Evolutionary conservation across 140 eudicot genomes (phyloP).

Genomic region (Anethum foeniculum): DNA sequence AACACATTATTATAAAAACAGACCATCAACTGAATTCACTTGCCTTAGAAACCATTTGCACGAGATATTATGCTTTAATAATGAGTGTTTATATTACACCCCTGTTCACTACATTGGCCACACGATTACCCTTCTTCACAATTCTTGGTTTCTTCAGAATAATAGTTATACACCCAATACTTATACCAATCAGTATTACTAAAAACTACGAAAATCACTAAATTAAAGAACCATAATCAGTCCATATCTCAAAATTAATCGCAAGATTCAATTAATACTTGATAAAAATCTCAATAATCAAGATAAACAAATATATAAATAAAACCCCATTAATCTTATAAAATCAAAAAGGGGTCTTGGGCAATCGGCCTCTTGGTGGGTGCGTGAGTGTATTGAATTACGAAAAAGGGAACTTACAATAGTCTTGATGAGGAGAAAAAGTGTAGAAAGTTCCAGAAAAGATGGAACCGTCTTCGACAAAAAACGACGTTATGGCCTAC

Average conservation of each 20-base stretch:
- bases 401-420: not conserved
- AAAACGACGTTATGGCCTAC: conserved; percentile 78
- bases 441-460: conserved; percentile 79
- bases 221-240: not conserved
- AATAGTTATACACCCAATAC: conserved; percentile 41
- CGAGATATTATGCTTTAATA: conserved; percentile 66
- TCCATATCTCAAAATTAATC: not conserved
- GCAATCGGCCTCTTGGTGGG: not conserved
- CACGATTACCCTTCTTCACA: conserved; percentile 66
- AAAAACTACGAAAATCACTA: not conserved
- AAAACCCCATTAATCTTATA: not conserved
- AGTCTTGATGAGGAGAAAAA: conserved; percentile 20
- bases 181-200: conserved; percentile 6
- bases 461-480: conserved; percentile 68
- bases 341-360: not conserved
- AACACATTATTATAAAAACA: not conserved
- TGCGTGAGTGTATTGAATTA: too few relatives aligned
- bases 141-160: conserved; percentile 74
- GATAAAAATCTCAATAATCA: not conserved
- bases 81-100: conserved; percentile 61
- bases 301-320: not conserved
- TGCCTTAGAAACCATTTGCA: conserved; percentile 90
- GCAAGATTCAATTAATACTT: not conserved
- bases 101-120: conserved; percentile 48
- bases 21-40: conserved; percentile 7